Evolutionary conservation across 169 alveolate genomes (phyloP).

Genomic region (Eimeria nieschulzi): DNA sequence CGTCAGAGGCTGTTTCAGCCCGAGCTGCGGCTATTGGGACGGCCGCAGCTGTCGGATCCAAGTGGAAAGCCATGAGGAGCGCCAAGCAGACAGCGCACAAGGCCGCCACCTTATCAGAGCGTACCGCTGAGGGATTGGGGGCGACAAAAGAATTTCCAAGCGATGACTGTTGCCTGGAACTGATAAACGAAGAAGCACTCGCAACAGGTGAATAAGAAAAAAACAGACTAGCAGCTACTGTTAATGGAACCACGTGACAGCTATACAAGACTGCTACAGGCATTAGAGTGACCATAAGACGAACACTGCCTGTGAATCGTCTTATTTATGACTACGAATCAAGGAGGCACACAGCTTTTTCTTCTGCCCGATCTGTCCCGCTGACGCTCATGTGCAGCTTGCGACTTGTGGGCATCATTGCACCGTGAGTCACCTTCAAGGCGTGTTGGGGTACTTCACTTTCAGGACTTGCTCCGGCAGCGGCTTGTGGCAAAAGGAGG

Average conservation of each 20-base stretch:
- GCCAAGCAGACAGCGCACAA: neutral
- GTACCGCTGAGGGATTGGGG: neutral
- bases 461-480: slow-evolving; percentile 35
- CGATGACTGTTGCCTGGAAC: neutral
- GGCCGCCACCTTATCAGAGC: neutral
- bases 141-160: neutral
- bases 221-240: neutral
- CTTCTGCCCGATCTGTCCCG: no score
- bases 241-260: neutral
- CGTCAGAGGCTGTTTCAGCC: neutral
- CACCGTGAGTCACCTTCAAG: neutral
- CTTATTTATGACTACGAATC: no score
- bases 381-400: slow-evolving; percentile 9
- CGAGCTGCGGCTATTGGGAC: slow-evolving; percentile 41
- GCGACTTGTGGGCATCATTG: slow-evolving; percentile 55
- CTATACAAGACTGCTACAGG: neutral
- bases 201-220: slow-evolving; percentile 21
- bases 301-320: no score
- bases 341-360: no score
- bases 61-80: neutral
- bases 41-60: slow-evolving; percentile 22
- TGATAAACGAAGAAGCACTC: slow-evolving; percentile 48
- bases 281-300: no score
- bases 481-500: slow-evolving; percentile 1
- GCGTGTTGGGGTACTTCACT: neutral